Conservation (phyloP, 2,329 filamentous ascomycete genomes). For the Cordyceps javanica region DNA sequence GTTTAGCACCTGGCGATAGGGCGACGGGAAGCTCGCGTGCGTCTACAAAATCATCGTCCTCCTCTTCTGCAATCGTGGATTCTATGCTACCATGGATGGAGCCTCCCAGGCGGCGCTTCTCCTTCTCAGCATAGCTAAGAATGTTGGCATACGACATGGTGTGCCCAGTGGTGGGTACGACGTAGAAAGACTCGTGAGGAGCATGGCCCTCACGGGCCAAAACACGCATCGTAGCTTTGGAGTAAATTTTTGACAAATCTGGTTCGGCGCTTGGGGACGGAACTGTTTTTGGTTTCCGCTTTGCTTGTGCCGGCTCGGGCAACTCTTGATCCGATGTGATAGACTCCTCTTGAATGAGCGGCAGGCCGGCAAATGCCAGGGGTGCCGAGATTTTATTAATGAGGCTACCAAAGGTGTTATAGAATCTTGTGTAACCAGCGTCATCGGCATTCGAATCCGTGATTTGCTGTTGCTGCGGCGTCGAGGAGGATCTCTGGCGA, state of each 20-base stretch:
- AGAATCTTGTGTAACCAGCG: slow-evolving; percentile 84
- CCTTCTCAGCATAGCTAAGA: slow-evolving; percentile 62
- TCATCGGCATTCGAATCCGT: slow-evolving; percentile 40
- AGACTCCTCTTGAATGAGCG: slow-evolving; percentile 55
- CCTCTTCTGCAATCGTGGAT: slow-evolving; percentile 45
- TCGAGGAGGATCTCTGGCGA: slow-evolving; percentile 20
- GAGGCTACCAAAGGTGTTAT: slow-evolving; percentile 82
- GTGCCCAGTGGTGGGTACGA: slow-evolving; percentile 85
- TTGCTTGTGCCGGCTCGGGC: slow-evolving; percentile 33
- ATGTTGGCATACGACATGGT: slow-evolving; percentile 93
- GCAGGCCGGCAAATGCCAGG: slow-evolving; percentile 86
- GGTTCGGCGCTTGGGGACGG: slow-evolving; percentile 47
- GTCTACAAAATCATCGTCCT: slow-evolving; percentile 85
- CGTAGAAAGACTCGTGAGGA: slow-evolving; percentile 77
- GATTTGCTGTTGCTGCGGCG: slow-evolving; percentile 22
- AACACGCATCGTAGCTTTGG: slow-evolving; percentile 74
- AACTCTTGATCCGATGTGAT: slow-evolving; percentile 22
- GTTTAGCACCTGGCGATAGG: slow-evolving; percentile 36
- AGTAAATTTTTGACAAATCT: slow-evolving; percentile 79
- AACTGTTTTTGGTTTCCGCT: slow-evolving; percentile 29
- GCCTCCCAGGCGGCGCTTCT: slow-evolving; percentile 53
- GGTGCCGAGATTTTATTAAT: slow-evolving; percentile 87
- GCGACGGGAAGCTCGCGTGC: slow-evolving; percentile 61
- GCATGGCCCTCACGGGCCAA: slow-evolving; percentile 63
- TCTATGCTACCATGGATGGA: slow-evolving; percentile 45